A percentile compares a stretch with the other conserved stretches of the same genome.
Conservation (phyloP, 164 flowering plant genomes). For the Piper longum region DNA sequence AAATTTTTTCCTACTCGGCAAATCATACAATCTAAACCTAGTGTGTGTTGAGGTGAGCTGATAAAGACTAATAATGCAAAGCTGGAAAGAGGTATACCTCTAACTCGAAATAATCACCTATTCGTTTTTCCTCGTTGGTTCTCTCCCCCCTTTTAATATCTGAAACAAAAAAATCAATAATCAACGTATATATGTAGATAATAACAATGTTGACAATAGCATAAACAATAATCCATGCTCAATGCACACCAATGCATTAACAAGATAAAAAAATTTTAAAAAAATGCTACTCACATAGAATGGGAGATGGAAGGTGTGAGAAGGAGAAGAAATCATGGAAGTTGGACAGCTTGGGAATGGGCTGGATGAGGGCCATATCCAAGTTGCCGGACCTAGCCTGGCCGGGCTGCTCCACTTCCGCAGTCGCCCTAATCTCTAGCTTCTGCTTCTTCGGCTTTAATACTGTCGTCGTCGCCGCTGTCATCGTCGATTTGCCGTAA, state of each 20-base stretch:
- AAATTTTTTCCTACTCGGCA: too few species aligned
- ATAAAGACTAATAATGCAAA: too few species aligned
- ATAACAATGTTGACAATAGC: not conserved
- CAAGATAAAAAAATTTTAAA: too few species aligned
- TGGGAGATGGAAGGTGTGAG: slow-evolving; percentile 62
- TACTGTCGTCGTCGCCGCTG: slow-evolving; percentile 9
- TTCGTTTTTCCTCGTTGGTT: slow-evolving; percentile 28
- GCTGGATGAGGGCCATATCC: slow-evolving; percentile 77
- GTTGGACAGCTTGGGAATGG: slow-evolving; percentile 70
- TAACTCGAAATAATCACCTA: slow-evolving; percentile 67
- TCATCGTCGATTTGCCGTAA: slow-evolving; percentile 33
- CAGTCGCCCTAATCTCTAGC: not conserved
- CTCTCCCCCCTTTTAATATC: slow-evolving; percentile 30
- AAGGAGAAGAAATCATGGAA: slow-evolving; percentile 93
- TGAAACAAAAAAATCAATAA: slow-evolving; percentile 2
- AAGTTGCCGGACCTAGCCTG: slow-evolving; percentile 22
- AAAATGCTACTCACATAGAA: slow-evolving; percentile 36
- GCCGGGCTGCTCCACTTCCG: slow-evolving; percentile 17
- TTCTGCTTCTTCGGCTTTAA: not conserved
- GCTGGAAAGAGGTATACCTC: slow-evolving; percentile 33
- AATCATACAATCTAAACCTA: too few species aligned
- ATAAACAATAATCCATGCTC: not conserved
- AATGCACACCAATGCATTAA: not conserved
- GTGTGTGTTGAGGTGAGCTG: too few species aligned
- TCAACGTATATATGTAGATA: not conserved